These are phyloP conservation scores for Linderniella brevidens DNA, from an alignment of 257 asterid species.

Conservation along the genomic window DNA sequence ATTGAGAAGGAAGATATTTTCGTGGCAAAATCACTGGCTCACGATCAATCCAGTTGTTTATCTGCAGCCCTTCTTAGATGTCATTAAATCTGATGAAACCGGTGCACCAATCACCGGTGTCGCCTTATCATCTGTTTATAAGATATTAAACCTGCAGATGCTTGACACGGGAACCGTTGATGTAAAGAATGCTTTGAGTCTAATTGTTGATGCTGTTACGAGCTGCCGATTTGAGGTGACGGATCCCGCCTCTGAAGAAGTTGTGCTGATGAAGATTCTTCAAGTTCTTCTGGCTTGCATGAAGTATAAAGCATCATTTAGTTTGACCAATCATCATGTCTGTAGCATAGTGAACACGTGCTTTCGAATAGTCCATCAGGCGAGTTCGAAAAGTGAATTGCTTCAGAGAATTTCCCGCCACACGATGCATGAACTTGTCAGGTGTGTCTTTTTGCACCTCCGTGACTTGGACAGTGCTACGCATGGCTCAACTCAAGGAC, in stretches of 20 bases:
- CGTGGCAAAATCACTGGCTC: constrained; percentile 69
- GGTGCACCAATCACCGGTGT: constrained; percentile 97
- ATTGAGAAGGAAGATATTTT: constrained; percentile 60
- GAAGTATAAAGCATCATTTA: constrained; percentile 69
- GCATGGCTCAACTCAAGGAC: constrained; percentile 16
- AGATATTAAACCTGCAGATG: constrained; percentile 63
- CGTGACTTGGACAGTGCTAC: constrained; percentile 28
- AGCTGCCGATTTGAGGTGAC: constrained; percentile 99
- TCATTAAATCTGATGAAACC: constrained; percentile 89
- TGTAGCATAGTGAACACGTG: constrained; percentile 83
- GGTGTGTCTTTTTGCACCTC: constrained; percentile 73
- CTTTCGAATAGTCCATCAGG: constrained; percentile 89
- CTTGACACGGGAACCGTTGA: constrained; percentile 53
- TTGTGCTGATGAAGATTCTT: constrained; percentile 87
- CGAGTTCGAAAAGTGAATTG: constrained; percentile 80
- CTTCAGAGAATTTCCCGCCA: constrained; percentile 80
- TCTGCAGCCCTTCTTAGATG: constrained; percentile 81
- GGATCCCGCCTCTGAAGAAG: constrained; percentile 97
- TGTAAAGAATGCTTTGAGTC: constrained; percentile 63
- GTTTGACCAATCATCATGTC: constrained; percentile 70
- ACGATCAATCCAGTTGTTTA: constrained; percentile 58
- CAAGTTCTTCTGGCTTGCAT: constrained; percentile 96
- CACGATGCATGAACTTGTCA: constrained; percentile 82
- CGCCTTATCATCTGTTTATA: constrained; percentile 82
- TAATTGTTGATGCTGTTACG: constrained; percentile 86